Conservation (phyloP, 441 rosid genomes). For the Theobroma grandiflorum region DNA sequence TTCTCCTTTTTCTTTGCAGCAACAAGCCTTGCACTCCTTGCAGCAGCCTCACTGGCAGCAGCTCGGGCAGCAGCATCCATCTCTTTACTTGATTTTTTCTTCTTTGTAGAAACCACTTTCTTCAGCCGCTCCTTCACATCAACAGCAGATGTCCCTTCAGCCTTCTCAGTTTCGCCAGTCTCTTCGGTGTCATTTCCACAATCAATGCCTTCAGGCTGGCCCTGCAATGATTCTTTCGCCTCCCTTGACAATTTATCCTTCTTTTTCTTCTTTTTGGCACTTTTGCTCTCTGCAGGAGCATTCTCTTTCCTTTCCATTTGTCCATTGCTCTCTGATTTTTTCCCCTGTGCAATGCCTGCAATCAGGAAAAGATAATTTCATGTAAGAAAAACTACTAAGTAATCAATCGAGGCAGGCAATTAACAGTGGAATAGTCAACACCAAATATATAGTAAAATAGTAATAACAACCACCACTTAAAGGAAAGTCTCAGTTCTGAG, state of each 20-base stretch:
- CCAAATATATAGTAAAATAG: too few species aligned
- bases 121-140: slow-evolving; percentile 75
- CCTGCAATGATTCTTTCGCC: slow-evolving; percentile 52
- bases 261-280: slow-evolving; percentile 76
- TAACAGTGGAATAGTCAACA: background rate
- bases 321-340: slow-evolving; percentile 45
- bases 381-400: background rate
- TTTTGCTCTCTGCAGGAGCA: slow-evolving; percentile 62
- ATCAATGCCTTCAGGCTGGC: slow-evolving; percentile 39
- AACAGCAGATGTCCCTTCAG: slow-evolving; percentile 50
- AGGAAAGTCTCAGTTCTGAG: background rate
- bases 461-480: background rate
- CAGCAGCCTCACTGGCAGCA: slow-evolving; percentile 80
- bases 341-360: slow-evolving; percentile 45
- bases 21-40: slow-evolving; percentile 72
- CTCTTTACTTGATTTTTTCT: slow-evolving; percentile 83
- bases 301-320: slow-evolving; percentile 59
- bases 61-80: slow-evolving; percentile 71
- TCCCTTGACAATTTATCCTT: slow-evolving; percentile 64
- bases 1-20: slow-evolving; percentile 92
- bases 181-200: slow-evolving; percentile 37
- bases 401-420: background rate
- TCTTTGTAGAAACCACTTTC: slow-evolving; percentile 62
- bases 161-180: slow-evolving; percentile 41
- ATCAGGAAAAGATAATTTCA: slow-evolving; percentile 3